phyloP scores from a whole-genome alignment of 805 yeast species.

The Nakazawaea ishiwadae region DNA sequence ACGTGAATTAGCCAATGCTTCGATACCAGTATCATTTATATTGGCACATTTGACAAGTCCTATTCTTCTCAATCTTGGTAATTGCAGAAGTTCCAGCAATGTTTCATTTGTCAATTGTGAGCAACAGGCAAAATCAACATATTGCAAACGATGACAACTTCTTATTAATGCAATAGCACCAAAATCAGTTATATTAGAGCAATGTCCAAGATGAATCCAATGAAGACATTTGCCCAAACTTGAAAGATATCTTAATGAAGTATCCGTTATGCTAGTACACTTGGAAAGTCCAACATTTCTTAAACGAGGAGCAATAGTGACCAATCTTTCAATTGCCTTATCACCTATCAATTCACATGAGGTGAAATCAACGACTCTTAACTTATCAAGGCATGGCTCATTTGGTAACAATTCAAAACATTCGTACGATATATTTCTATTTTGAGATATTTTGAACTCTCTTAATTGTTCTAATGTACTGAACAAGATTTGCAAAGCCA shows the following conservation, averaged over 20 bases:
- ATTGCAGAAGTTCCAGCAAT: constrained; percentile 65
- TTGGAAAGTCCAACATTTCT: constrained; percentile 87
- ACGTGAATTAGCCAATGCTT: constrained; percentile 55
- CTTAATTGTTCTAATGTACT: constrained; percentile 64
- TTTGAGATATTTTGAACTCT: constrained; percentile 78
- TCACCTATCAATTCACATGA: constrained; percentile 81
- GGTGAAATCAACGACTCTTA: constrained; percentile 82
- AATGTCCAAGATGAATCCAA: constrained; percentile 91
- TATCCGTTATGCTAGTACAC: constrained; percentile 82
- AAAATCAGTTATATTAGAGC: constrained; percentile 81
- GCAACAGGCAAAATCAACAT: constrained; percentile 94
- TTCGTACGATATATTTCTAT: constrained; percentile 62
- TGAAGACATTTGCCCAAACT: constrained; percentile 75
- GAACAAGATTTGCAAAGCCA: constrained; percentile 53
- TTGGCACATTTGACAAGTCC: constrained; percentile 90
- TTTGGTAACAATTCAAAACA: constrained; percentile 53
- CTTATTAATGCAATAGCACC: constrained; percentile 76
- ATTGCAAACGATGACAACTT: constrained; percentile 79
- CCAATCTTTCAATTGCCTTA: constrained; percentile 66
- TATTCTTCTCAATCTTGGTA: constrained; percentile 81
- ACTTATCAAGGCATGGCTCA: constrained; percentile 48
- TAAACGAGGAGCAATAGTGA: constrained; percentile 74
- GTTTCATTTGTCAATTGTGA: constrained; percentile 82
- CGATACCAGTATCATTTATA: constrained; percentile 81
- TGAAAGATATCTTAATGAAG: constrained; percentile 66